Evolutionary conservation across 805 yeast genomes (phyloP).

Genomic region (Clavispora fructus): DNA sequence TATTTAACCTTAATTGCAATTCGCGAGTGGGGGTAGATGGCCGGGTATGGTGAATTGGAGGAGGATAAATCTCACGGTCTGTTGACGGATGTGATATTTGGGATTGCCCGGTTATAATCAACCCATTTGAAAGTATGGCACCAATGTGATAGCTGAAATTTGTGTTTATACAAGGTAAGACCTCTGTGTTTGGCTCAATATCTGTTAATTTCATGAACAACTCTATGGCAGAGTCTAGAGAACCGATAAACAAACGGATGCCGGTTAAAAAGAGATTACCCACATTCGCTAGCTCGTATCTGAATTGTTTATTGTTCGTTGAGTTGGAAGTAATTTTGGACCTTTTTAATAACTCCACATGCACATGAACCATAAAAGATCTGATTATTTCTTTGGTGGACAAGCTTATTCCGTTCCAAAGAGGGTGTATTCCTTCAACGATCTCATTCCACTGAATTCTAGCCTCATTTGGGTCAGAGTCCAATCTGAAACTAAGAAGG

Average conservation of each 20-base stretch:
- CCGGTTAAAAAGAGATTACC: conserved; percentile 86
- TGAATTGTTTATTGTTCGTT: conserved; percentile 47
- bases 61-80: conserved; percentile 16
- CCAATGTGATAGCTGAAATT: conserved; percentile 83
- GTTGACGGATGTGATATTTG: conserved; percentile 83
- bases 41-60: conserved; percentile 14
- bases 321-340: conserved; percentile 34
- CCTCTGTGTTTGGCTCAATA: conserved; percentile 47
- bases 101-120: conserved; percentile 80
- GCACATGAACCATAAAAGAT: conserved; percentile 73
- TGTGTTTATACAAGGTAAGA: conserved; percentile 79
- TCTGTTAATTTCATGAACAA: conserved; percentile 60
- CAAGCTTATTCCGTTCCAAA: conserved; percentile 60
- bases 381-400: conserved; percentile 67
- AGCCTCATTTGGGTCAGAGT: conserved; percentile 47
- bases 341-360: conserved; percentile 69
- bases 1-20: neutral
- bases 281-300: conserved; percentile 72
- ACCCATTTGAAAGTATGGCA: conserved; percentile 65
- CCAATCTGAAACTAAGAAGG: conserved; percentile 44
- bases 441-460: conserved; percentile 68
- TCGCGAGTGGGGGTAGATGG: conserved; percentile 14
- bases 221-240: conserved; percentile 80
- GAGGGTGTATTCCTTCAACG: conserved; percentile 69
- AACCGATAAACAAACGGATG: conserved; percentile 74